Conservation (phyloP, 2,329 filamentous ascomycete species). For the Claviceps sp. region DNA sequence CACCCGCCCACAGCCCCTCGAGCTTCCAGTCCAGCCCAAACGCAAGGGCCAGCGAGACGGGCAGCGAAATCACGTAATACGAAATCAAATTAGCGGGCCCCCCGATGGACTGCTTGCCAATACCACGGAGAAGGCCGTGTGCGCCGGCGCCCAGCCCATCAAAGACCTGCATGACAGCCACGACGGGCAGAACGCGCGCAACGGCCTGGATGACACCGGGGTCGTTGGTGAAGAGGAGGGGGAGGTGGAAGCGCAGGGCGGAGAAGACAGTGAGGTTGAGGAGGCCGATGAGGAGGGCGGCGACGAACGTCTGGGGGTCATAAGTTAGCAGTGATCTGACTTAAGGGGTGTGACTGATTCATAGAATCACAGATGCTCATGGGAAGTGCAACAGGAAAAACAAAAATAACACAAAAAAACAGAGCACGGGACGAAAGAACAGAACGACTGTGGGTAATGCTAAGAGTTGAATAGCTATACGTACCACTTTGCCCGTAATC, state of each 20-base stretch:
- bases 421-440: too few species aligned
- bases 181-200: conserved; percentile 59
- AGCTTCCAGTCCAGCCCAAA: conserved; percentile 70
- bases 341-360: too few species aligned
- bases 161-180: conserved; percentile 80
- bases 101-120: conserved; percentile 80
- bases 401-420: too few species aligned
- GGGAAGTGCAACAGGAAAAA: too few species aligned
- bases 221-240: conserved; percentile 66
- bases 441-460: too few species aligned
- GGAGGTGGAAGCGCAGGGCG: conserved; percentile 57
- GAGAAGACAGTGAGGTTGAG: conserved; percentile 64
- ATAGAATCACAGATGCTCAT: too few species aligned
- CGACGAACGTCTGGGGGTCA: conserved; percentile 36
- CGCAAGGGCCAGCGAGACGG: conserved; percentile 63
- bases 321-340: not conserved
- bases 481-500: conserved; percentile 62
- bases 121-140: conserved; percentile 72
- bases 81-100: conserved; percentile 77
- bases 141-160: conserved; percentile 69
- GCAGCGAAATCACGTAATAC: conserved; percentile 79
- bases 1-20: conserved; percentile 68
- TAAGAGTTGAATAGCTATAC: conserved; percentile 11
- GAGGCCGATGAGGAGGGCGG: conserved; percentile 57
- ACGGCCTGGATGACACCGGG: conserved; percentile 55